Base-by-base conservation (phyloP, 257 asterid genomes). In the Fraxinus pennsylvanica region DNA sequence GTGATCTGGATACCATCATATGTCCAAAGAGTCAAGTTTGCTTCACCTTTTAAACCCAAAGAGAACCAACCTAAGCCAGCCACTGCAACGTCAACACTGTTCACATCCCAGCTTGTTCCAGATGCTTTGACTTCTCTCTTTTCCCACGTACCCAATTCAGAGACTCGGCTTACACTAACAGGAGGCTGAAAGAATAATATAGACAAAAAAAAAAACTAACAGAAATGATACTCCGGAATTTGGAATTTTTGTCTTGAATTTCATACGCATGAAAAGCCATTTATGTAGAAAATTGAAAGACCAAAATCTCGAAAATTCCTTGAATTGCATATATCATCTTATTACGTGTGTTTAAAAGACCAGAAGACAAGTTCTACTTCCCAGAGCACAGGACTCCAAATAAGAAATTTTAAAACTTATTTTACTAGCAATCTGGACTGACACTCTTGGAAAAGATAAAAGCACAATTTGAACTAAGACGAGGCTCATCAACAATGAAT, bases 21-120 rank as follows among this genome's bases (percentile, higher is more conserved):
- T 2, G 93, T 90, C 98, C 96, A 93, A 22, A 95, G 76, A 7
- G 75, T 83, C 82, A 93, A 78, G 50, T 75, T 85, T n/a, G 97
- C 97, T 74, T 95, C 91, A 15, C 98, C 99, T 90, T 95, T 93
- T 77, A 93, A 79, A 59, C 98, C 97, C 38, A 95, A 71, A 72
- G 99, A 89, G 81, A 93, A 86, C 99, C 97, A 95, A 22, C 98
- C 96, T 81, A 91, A 87, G 75, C 98, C 97, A 47, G 93, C 98
- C 72, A 91, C 89, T 1, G 94, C 92, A 75, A 93, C 79, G 69
- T 95, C 99, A 21, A 89, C 29, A 80, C 90, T 82, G 82, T 91
- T 95, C 76, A 90, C 91, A 29, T 95, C 99, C 99, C 99, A 63
- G 69, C 69, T 63, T 0, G 19, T 25, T 27, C 69, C 69, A 27